These are phyloP conservation scores for Xylaria curta DNA, from an alignment of 495 filamentous ascomycete species.

Conservation along the genomic window DNA sequence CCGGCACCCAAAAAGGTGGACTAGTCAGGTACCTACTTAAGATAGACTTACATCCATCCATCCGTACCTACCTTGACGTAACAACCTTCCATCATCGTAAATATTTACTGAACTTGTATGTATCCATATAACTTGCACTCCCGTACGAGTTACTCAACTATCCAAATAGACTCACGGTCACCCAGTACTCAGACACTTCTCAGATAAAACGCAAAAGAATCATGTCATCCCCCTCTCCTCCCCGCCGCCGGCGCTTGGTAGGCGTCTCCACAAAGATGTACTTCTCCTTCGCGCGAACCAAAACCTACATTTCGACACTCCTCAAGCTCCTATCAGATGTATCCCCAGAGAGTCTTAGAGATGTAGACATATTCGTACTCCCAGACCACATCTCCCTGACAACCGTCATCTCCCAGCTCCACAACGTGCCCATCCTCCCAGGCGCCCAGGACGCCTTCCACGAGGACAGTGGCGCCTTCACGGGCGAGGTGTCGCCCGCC, in stretches of 20 bases:
- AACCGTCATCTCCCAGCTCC: conserved; percentile 58
- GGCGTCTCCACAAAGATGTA: conserved; percentile 87
- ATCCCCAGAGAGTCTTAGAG: conserved; percentile 40
- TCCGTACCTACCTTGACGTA: too few species aligned
- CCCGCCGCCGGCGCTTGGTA: conserved; percentile 71
- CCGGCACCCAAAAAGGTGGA: background rate
- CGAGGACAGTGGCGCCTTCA: conserved; percentile 71
- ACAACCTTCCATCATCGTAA: background rate
- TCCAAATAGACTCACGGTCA: background rate
- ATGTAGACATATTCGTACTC: conserved; percentile 68
- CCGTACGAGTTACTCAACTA: background rate
- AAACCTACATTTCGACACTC: conserved; percentile 65
- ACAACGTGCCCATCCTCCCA: conserved; percentile 65
- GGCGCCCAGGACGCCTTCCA: conserved; percentile 80
- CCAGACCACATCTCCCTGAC: conserved; percentile 75
- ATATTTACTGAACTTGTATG: background rate
- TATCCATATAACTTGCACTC: background rate
- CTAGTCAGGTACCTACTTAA: background rate
- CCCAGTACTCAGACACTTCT: background rate
- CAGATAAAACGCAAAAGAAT: background rate
- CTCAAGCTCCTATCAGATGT: conserved; percentile 51
- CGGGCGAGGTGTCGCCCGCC: conserved; percentile 76
- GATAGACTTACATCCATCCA: too few species aligned
- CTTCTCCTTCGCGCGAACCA: conserved; percentile 71
- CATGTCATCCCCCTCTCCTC: conserved; percentile 42